phyloP scores from a whole-genome alignment of 306 rosid species.

The Begonia masoniana region DNA sequence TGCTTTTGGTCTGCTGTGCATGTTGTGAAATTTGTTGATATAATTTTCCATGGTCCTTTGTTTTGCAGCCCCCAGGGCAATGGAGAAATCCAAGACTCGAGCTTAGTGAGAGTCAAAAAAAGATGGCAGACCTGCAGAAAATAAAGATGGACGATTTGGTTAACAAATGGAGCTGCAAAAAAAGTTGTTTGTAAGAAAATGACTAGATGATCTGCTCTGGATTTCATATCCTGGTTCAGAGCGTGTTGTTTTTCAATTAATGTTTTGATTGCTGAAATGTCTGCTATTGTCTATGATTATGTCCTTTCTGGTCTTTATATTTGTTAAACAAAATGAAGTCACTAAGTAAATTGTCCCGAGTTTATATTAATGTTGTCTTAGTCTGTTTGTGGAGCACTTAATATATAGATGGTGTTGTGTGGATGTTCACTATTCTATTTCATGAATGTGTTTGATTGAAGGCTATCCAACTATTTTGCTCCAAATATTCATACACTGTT shows the following conservation, averaged over 20 bases:
- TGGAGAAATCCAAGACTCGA: slow-evolving; percentile 73
- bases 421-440: not conserved
- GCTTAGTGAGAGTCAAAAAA: slow-evolving; percentile 22
- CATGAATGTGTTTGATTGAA: slow-evolving; percentile 3
- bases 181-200: slow-evolving; percentile 16
- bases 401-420: not conserved
- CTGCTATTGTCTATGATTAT: slow-evolving; percentile 3
- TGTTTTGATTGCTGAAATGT: slow-evolving; percentile 20
- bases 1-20: too few species aligned
- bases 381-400: not conserved
- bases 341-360: slow-evolving; percentile 13
- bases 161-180: slow-evolving; percentile 5
- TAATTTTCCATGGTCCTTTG: not conserved
- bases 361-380: too few species aligned
- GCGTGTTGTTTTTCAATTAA: slow-evolving; percentile 17
- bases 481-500: too few species aligned
- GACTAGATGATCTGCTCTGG: slow-evolving; percentile 19
- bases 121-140: slow-evolving; percentile 13
- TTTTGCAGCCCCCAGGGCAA: slow-evolving; percentile 73
- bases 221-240: slow-evolving; percentile 17
- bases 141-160: slow-evolving; percentile 7
- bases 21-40: too few species aligned
- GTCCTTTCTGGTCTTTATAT: slow-evolving; percentile 19
- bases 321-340: slow-evolving; percentile 24
- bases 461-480: too few species aligned